Percentiles rank a stretch among this genome's conserved stretches.
These are phyloP conservation scores for Spathaspora arborariae DNA, from an alignment of 805 yeast genomes.

Conservation along the genomic window DNA sequence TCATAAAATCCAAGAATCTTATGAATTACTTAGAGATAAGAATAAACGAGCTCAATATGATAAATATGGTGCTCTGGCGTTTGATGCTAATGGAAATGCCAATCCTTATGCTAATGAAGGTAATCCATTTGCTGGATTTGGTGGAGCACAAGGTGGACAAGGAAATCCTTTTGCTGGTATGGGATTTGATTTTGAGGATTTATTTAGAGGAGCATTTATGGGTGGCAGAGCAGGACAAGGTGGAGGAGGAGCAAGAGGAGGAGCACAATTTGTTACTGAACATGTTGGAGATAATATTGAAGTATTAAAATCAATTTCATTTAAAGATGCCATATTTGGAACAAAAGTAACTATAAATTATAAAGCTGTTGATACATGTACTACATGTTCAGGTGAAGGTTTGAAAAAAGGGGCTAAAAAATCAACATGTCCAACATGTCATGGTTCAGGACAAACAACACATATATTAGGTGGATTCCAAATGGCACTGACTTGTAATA, in stretches of 20 bases:
- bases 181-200: conserved; percentile 45
- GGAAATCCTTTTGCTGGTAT: conserved; percentile 50
- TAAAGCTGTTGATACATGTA: conserved; percentile 71
- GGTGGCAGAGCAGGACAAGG: conserved; percentile 32
- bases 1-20: conserved; percentile 91
- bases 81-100: conserved; percentile 56
- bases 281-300: conserved; percentile 89
- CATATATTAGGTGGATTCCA: conserved; percentile 93
- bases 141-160: conserved; percentile 18
- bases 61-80: conserved; percentile 86
- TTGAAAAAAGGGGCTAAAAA: conserved; percentile 71
- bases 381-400: conserved; percentile 81
- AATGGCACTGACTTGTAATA: conserved; percentile 87
- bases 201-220: conserved; percentile 48
- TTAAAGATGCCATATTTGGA: conserved; percentile 89
- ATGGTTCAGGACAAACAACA: conserved; percentile 88
- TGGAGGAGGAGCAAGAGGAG: conserved; percentile 31
- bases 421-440: conserved; percentile 79
- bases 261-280: conserved; percentile 59
- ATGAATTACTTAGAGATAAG: conserved; percentile 84
- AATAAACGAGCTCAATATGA: conserved; percentile 86
- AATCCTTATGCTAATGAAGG: conserved; percentile 47
- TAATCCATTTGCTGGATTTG: conserved; percentile 38
- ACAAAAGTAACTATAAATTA: conserved; percentile 62
- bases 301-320: conserved; percentile 64